Evolutionary conservation across 306 rosid species (phyloP).

Genomic region (Citrullus mucosospermus): DNA sequence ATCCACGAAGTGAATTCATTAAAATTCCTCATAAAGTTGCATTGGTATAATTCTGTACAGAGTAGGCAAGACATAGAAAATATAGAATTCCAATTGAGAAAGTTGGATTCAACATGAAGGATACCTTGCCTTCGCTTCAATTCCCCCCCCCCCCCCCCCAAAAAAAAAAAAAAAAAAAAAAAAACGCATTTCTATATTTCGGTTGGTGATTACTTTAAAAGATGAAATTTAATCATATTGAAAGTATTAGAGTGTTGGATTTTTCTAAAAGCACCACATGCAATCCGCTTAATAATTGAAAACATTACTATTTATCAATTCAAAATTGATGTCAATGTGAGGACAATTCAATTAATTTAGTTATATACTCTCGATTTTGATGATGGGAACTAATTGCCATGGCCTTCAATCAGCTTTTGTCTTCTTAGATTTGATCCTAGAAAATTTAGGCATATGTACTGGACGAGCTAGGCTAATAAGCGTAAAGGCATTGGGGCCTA

Average conservation of each 20-base stretch:
- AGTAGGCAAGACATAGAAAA: not conserved
- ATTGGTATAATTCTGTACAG: not conserved
- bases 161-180: not conserved
- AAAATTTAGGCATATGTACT: not conserved
- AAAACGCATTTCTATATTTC: not conserved
- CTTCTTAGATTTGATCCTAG: not conserved
- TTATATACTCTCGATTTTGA: too few species aligned
- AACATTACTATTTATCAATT: too few species aligned
- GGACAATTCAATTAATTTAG: too few species aligned
- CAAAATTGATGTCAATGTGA: too few species aligned
- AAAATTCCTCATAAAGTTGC: not conserved
- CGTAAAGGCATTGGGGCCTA: conserved; percentile 4
- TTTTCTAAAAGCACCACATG: too few species aligned
- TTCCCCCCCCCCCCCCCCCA: not conserved
- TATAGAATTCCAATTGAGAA: not conserved
- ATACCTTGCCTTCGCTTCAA: not conserved
- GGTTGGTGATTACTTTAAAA: not conserved
- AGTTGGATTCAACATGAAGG: not conserved
- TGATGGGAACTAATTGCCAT: not conserved
- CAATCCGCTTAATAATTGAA: too few species aligned
- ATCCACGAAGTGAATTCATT: not conserved
- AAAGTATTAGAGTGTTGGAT: not conserved
- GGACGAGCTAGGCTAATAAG: not conserved
- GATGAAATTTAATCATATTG: not conserved
- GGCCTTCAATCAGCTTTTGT: not conserved